Evolutionary conservation across 768 basidiomycete species (phyloP).

Genomic region (Lactarius akahatsu): DNA sequence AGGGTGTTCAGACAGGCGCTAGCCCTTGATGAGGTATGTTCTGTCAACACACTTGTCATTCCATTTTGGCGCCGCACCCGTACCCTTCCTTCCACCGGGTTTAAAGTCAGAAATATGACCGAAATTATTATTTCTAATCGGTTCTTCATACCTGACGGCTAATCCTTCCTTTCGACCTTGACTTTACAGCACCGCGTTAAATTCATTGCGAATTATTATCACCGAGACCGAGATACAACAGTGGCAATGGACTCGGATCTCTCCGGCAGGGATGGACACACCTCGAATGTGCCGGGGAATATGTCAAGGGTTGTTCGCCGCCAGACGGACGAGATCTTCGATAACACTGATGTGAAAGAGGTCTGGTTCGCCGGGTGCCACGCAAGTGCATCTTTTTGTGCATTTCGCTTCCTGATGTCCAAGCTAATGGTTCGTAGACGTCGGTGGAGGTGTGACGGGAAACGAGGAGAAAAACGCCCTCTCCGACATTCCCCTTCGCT

Average conservation of each 20-base stretch:
- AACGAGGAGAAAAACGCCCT: conserved; percentile 8
- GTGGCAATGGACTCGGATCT: neutral
- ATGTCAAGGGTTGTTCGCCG: neutral
- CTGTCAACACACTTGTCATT: neutral
- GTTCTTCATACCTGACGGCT: neutral
- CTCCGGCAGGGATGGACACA: neutral
- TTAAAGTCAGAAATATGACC: neutral
- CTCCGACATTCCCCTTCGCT: conserved; percentile 22
- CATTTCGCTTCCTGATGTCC: neutral
- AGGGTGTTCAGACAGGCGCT: conserved; percentile 76
- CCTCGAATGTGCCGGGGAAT: neutral
- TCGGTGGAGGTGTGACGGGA: conserved; percentile 18
- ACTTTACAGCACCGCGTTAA: conserved; percentile 55
- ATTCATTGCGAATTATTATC: conserved; percentile 63
- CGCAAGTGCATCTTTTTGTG: neutral
- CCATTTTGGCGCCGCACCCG: neutral
- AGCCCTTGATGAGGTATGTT: conserved; percentile 68
- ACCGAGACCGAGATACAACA: conserved; percentile 38
- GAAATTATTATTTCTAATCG: no score
- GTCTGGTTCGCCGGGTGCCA: conserved; percentile 24
- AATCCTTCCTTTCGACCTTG: neutral
- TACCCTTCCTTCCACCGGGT: neutral
- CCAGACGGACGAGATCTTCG: neutral
- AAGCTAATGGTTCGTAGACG: conserved; percentile 9
- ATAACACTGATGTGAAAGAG: conserved; percentile 15